These are phyloP conservation scores for Mycena maculata DNA, from an alignment of 768 basidiomycete species.

Conservation along the genomic window DNA sequence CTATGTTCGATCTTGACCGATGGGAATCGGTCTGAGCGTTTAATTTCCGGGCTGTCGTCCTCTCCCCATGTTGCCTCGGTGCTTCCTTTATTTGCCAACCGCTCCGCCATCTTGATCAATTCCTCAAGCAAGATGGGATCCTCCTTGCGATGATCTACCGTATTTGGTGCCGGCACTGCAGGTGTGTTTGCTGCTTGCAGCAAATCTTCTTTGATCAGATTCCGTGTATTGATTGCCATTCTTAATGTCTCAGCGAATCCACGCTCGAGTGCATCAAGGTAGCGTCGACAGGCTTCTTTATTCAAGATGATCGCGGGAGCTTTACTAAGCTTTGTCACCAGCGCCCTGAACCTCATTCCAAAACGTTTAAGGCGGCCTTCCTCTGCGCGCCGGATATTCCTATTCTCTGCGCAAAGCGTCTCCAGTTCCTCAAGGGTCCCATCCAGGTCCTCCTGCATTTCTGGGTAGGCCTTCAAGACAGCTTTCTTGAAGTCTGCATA, in stretches of 20 bases:
- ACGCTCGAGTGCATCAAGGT: conserved; percentile 22
- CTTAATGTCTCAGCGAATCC: conserved; percentile 14
- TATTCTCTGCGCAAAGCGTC: conserved; percentile 1
- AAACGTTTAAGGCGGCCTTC: conserved; percentile 18
- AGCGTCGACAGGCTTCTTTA: conserved; percentile 22
- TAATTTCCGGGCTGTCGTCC: background rate
- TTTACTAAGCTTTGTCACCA: conserved; percentile 16
- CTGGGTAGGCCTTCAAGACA: conserved; percentile 17
- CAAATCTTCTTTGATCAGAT: conserved; percentile 20
- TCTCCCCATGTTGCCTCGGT: conserved; percentile 1
- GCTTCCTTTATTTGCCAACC: conserved; percentile 4
- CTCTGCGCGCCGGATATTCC: conserved; percentile 3
- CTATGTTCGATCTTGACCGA: conserved; percentile 14
- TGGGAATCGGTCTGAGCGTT: conserved; percentile 19
- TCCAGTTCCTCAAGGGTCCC: conserved; percentile 23
- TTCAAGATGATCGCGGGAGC: conserved; percentile 24
- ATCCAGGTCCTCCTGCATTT: conserved; percentile 13
- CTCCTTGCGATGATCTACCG: conserved; percentile 15
- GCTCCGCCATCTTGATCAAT: conserved; percentile 26
- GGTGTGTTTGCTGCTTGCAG: background rate
- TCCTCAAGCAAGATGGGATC: conserved; percentile 22
- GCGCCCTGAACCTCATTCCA: conserved; percentile 12
- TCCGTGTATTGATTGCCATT: conserved; percentile 9
- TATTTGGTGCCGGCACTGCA: background rate
- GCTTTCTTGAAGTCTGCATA: conserved; percentile 20